Evolutionary conservation across 1,284 basidiomycete genomes (phyloP).

Genomic region (Ganoderma lingzhi): DNA sequence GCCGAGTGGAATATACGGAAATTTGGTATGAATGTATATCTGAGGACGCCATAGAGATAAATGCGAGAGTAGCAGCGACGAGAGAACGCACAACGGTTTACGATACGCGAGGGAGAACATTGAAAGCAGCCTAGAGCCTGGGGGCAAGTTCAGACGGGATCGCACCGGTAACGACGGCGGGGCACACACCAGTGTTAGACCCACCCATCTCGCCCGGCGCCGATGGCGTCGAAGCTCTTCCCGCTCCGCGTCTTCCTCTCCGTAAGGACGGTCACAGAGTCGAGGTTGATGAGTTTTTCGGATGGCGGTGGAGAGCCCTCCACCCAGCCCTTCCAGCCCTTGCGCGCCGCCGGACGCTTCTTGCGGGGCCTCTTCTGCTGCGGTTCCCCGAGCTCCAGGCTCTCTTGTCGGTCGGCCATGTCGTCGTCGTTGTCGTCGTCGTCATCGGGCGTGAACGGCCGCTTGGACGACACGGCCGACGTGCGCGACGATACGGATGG

Average conservation of each 20-base stretch:
- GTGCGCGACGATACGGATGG: conserved; percentile 76
- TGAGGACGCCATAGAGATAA: neutral
- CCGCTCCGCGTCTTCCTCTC: conserved; percentile 80
- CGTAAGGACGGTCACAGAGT: conserved; percentile 63
- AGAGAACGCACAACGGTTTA: conserved; percentile 17
- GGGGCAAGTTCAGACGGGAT: conserved; percentile 26
- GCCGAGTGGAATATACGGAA: conserved; percentile 20
- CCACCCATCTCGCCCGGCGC: conserved; percentile 61
- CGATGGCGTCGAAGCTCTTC: conserved; percentile 82
- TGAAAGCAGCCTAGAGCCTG: conserved; percentile 12
- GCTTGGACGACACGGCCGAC: conserved; percentile 80
- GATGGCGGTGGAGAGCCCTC: conserved; percentile 83
- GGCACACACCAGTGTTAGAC: conserved; percentile 34
- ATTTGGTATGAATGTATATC: conserved; percentile 24
- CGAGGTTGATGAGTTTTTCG: conserved; percentile 81
- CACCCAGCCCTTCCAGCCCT: conserved; percentile 89
- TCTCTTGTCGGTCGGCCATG: conserved; percentile 37
- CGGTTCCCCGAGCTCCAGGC: conserved; percentile 40
- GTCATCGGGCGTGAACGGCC: conserved; percentile 70
- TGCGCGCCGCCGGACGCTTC: conserved; percentile 75
- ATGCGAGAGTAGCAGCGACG: conserved; percentile 5
- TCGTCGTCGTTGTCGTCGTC: conserved; percentile 54
- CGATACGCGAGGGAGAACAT: conserved; percentile 23
- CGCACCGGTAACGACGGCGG: conserved; percentile 32
- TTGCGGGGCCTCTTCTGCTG: conserved; percentile 51